Percentiles rank a stretch among this genome's conserved stretches.
Conservation (phyloP, 129 eudicot genomes). For the Artemisia annua region DNA sequence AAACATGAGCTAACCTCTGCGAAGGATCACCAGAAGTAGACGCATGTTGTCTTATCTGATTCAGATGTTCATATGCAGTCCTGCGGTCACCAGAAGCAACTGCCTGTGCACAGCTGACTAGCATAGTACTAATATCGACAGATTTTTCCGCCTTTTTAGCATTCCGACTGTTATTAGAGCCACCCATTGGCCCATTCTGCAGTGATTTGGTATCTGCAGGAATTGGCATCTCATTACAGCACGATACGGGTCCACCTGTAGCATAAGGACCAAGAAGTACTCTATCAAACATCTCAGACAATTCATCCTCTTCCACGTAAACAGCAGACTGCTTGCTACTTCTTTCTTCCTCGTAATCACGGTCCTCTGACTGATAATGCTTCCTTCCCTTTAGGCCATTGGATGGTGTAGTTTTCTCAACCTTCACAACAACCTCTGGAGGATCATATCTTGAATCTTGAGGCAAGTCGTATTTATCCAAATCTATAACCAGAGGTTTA, state of each 20-base stretch:
- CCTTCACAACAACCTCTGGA: constrained; percentile 32
- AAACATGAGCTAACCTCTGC: constrained; percentile 62
- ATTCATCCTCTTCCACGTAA: constrained; percentile 51
- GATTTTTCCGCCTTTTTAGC: constrained; percentile 36
- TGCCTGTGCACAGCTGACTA: constrained; percentile 63
- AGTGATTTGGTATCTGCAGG: constrained; percentile 13
- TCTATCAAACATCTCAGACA: constrained; percentile 70
- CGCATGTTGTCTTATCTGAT: constrained; percentile 59
- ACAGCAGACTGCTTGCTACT: constrained; percentile 76
- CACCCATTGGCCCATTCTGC: constrained; percentile 21
- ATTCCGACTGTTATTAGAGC: constrained; percentile 31
- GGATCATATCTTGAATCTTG: constrained; percentile 38
- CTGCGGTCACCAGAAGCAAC: constrained; percentile 55
- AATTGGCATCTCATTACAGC: constrained; percentile 14
- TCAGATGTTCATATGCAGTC: constrained; percentile 48
- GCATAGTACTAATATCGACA: constrained; percentile 53
- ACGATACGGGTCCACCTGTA: constrained; percentile 15
- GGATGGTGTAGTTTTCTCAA: constrained; percentile 37
- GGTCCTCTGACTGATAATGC: constrained; percentile 55
- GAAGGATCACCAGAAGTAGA: constrained; percentile 65
- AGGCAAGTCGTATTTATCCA: constrained; percentile 60
- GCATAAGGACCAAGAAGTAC: constrained; percentile 54
- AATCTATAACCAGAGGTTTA: constrained; percentile 59
- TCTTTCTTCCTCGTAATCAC: constrained; percentile 55
- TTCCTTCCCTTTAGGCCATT: constrained; percentile 56